Percentiles rank a stretch among this genome's conserved stretches.
Evolutionary conservation across 768 basidiomycete genomes (phyloP).

Genomic region (Boletus rubescentipes): DNA sequence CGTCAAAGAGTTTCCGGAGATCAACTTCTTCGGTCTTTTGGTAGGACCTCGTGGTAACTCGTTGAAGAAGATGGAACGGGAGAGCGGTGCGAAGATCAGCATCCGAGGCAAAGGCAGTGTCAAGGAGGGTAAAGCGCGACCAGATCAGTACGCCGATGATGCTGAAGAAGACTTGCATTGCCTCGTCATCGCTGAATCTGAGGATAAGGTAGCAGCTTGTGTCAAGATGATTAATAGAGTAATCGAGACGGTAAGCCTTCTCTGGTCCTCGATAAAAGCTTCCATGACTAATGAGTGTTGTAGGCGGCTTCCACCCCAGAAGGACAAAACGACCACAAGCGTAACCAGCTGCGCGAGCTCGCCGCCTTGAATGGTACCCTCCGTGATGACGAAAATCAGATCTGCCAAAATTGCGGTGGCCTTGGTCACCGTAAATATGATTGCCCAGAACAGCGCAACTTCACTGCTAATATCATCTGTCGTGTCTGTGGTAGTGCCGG

Average conservation of each 20-base stretch:
- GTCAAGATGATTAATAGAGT: conserved; percentile 96
- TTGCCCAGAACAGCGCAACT: conserved; percentile 97
- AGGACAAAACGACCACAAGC: conserved; percentile 99
- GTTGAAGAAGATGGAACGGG: conserved; percentile 99
- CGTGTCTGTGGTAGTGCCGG: conserved; percentile 97
- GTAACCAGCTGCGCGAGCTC: conserved; percentile 96
- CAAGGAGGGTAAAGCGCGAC: conserved; percentile 96
- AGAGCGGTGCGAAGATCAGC: conserved; percentile 97
- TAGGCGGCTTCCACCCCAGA: conserved; percentile 99
- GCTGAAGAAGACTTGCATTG: conserved; percentile 99
- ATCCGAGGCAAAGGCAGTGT: conserved; percentile 98
- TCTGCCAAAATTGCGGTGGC: conserved; percentile 95
- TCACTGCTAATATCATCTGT: conserved; percentile 99
- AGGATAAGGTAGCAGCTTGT: conserved; percentile 88
- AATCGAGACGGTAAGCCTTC: conserved; percentile 84
- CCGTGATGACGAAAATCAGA: conserved; percentile 98
- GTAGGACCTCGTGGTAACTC: conserved; percentile 99
- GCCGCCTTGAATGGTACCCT: conserved; percentile 98
- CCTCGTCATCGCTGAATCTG: conserved; percentile 88
- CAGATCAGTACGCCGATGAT: conserved; percentile 93
- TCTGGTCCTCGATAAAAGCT: neutral
- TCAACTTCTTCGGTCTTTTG: conserved; percentile 98
- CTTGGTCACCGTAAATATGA: conserved; percentile 98
- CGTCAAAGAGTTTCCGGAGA: conserved; percentile 99
- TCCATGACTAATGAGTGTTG: neutral